phyloP scores from a whole-genome alignment of 1,284 basidiomycete species.

The Agroathelia rolfsii region DNA sequence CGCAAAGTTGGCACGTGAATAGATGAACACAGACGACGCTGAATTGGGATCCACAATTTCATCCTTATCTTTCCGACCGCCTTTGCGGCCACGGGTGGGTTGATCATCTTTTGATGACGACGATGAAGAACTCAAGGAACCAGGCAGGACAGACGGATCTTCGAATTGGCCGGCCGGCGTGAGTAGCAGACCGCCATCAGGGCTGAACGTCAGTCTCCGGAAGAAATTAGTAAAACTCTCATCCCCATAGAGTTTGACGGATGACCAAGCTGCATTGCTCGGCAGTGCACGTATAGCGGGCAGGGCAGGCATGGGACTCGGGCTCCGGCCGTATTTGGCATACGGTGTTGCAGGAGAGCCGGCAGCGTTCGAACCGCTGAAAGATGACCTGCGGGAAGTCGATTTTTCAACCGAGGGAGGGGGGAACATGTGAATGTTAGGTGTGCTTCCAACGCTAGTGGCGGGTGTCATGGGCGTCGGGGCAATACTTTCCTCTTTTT shows the following conservation, averaged over 20 bases:
- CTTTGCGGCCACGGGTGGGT: conserved; percentile 44
- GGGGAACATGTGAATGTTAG: conserved; percentile 60
- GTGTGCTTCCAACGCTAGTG: conserved; percentile 45
- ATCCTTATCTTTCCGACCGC: conserved; percentile 31
- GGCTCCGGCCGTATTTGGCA: conserved; percentile 69
- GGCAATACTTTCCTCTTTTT: conserved; percentile 23
- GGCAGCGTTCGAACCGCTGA: conserved; percentile 74
- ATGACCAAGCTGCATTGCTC: conserved; percentile 35
- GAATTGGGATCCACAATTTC: conserved; percentile 23
- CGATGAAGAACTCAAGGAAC: conserved; percentile 24
- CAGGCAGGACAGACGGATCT: conserved; percentile 61
- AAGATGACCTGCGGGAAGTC: conserved; percentile 79
- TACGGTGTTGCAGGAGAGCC: conserved; percentile 61
- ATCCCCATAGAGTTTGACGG: conserved; percentile 82
- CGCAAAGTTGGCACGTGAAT: conserved; percentile 89
- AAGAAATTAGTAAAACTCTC: conserved; percentile 96
- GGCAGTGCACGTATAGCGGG: conserved; percentile 72
- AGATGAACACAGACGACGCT: conserved; percentile 82
- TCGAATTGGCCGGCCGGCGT: conserved; percentile 97
- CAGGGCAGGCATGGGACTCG: conserved; percentile 84
- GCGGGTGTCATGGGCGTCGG: conserved; percentile 53
- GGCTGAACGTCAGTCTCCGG: conserved; percentile 86
- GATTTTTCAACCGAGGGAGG: conserved; percentile 57
- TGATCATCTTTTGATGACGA: conserved; percentile 28
- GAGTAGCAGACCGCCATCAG: conserved; percentile 86